These are phyloP conservation scores for Peronospora belbahrii DNA, from an alignment of 352 stramenopile genomes.

Conservation along the genomic window DNA sequence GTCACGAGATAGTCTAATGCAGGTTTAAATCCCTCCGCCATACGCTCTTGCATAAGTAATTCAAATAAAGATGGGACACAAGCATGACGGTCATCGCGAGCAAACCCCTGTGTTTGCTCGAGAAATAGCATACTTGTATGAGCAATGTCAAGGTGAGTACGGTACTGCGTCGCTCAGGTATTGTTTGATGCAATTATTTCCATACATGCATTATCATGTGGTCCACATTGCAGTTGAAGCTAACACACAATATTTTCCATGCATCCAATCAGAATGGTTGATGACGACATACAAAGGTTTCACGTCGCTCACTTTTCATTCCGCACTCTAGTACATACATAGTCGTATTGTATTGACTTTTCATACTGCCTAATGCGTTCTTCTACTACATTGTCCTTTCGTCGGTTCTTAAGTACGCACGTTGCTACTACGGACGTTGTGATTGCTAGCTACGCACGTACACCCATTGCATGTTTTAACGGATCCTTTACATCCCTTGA, in stretches of 20 bases:
- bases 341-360: too few relatives aligned
- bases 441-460: conserved; percentile 93
- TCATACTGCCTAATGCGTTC: too few relatives aligned
- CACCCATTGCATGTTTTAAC: conserved; percentile 94
- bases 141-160: neutral
- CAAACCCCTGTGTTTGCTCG: conserved; percentile 73
- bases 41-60: conserved; percentile 83
- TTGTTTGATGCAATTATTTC: neutral
- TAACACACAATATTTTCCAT: conserved; percentile 6
- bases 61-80: conserved; percentile 69
- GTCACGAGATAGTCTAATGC: conserved; percentile 71
- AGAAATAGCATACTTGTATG: conserved; percentile 62
- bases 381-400: conserved; percentile 9
- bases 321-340: too few relatives aligned
- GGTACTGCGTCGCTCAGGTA: too few relatives aligned
- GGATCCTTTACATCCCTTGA: conserved; percentile 85
- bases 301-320: conserved; percentile 5
- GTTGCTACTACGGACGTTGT: conserved; percentile 81
- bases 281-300: conserved; percentile 4
- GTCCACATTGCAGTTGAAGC: neutral
- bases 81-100: conserved; percentile 4
- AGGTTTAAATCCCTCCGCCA: conserved; percentile 66
- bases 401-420: conserved; percentile 63
- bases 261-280: conserved; percentile 27
- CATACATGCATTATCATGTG: neutral